A percentile compares a stretch with the other conserved stretches of the same genome.
Evolutionary conservation across 768 basidiomycete genomes (phyloP).

Genomic region (Lactarius sanguifluus): DNA sequence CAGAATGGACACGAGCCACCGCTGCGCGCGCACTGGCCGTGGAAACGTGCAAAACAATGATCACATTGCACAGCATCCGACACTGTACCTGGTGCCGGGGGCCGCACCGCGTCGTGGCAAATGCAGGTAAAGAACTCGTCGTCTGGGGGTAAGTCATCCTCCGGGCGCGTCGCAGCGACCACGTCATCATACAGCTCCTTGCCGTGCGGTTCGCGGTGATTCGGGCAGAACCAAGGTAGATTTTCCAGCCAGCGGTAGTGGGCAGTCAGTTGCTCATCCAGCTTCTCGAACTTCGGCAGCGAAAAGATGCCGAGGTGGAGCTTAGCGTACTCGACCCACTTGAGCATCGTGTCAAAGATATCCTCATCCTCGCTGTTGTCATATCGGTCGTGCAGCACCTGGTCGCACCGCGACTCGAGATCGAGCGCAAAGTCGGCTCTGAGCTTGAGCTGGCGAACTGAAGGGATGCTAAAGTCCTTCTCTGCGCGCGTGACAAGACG

Average conservation of each 20-base stretch:
- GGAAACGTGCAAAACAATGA: conserved; percentile 84
- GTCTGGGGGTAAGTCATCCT: conserved; percentile 74
- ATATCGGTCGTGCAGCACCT: conserved; percentile 65
- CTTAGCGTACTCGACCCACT: conserved; percentile 72
- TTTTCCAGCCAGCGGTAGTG: conserved; percentile 74
- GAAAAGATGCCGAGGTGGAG: conserved; percentile 72
- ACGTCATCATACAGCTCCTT: conserved; percentile 72
- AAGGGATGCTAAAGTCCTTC: conserved; percentile 71
- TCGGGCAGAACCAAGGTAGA: conserved; percentile 76
- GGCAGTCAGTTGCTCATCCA: conserved; percentile 62
- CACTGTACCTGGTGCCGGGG: conserved; percentile 68
- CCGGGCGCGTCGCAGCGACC: conserved; percentile 66
- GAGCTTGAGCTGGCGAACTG: conserved; percentile 63
- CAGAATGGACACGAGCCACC: conserved; percentile 93
- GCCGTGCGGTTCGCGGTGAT: conserved; percentile 64
- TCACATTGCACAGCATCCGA: conserved; percentile 91
- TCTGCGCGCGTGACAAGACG: conserved; percentile 68
- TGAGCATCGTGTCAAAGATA: conserved; percentile 67
- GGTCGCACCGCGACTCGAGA: conserved; percentile 72
- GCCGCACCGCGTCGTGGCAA: conserved; percentile 71
- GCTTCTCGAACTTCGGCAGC: conserved; percentile 68
- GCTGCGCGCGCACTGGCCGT: conserved; percentile 79
- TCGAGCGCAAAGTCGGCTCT: conserved; percentile 76
- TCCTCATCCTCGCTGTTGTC: conserved; percentile 55
- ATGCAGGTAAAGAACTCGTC: conserved; percentile 88